Conservation (phyloP, 2,329 filamentous ascomycete species). For the Apiospora koreana region DNA sequence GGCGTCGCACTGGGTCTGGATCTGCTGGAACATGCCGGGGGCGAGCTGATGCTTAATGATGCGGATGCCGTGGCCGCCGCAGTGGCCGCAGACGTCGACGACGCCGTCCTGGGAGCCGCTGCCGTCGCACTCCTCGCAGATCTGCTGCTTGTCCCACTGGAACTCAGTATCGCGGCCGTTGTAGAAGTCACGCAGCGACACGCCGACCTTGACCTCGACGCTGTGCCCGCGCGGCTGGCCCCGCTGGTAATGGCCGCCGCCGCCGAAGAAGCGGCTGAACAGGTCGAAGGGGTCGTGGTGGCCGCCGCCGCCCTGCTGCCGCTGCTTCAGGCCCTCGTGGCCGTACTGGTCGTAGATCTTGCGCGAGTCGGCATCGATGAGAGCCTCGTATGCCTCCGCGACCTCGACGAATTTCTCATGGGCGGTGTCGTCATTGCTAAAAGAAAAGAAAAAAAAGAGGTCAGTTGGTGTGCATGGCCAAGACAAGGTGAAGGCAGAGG, state of each 20-base stretch:
- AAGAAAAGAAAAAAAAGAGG: not conserved
- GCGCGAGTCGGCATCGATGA: conserved; percentile 77
- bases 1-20: conserved; percentile 86
- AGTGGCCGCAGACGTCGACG: conserved; percentile 77
- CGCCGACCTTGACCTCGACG: conserved; percentile 79
- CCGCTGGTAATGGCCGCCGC: conserved; percentile 76
- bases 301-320: conserved; percentile 65
- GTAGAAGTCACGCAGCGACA: conserved; percentile 90
- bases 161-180: conserved; percentile 86
- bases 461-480: not conserved
- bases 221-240: conserved; percentile 82
- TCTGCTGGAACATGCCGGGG: conserved; percentile 97
- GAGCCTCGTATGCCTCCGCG: conserved; percentile 91
- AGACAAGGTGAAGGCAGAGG: not conserved
- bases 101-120: conserved; percentile 80
- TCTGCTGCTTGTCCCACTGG: conserved; percentile 88
- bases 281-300: conserved; percentile 91
- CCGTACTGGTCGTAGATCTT: conserved; percentile 94
- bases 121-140: conserved; percentile 90
- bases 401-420: conserved; percentile 92
- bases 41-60: conserved; percentile 91
- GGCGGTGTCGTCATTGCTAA: conserved; percentile 70
- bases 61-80: conserved; percentile 78
- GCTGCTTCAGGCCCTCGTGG: conserved; percentile 85
- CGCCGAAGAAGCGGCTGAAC: conserved; percentile 96